phyloP scores from a whole-genome alignment of 805 yeast genomes.

The Candida sonorensis region DNA sequence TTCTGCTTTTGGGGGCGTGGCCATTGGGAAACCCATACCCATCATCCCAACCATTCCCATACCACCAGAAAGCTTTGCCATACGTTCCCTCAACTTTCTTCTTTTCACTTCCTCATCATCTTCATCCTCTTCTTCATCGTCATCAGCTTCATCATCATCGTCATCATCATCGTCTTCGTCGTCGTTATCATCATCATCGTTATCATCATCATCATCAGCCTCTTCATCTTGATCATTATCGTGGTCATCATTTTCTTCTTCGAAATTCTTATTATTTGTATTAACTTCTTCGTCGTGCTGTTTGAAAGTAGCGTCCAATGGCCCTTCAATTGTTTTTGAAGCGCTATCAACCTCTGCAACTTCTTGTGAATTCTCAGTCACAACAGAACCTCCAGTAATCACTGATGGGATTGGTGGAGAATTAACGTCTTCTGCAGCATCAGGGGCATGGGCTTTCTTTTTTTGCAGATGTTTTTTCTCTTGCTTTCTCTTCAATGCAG shows the following conservation, averaged over 20 bases:
- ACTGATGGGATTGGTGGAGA: constrained; percentile 1
- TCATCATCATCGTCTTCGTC: constrained; percentile 30
- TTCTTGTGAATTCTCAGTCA: constrained; percentile 1
- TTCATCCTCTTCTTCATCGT: constrained; percentile 49
- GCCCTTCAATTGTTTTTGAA: too few species aligned
- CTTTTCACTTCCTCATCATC: constrained; percentile 75
- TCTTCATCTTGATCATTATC: constrained; percentile 16
- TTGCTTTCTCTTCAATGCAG: constrained; percentile 45
- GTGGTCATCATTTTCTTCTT: constrained; percentile 14
- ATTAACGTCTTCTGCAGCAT: too few species aligned
- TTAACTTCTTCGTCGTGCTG: constrained; percentile 1
- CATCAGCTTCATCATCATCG: constrained; percentile 43
- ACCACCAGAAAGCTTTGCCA: constrained; percentile 94
- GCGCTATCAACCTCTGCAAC: too few species aligned
- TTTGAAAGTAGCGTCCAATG: too few species aligned
- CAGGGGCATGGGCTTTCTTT: constrained; percentile 13
- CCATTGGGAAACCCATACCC: constrained; percentile 39
- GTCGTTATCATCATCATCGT: constrained; percentile 25
- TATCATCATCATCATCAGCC: constrained; percentile 22
- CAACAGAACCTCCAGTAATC: constrained; percentile 10
- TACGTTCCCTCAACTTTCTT: constrained; percentile 75
- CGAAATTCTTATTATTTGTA: not conserved
- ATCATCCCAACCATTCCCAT: constrained; percentile 73
- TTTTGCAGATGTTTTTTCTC: constrained; percentile 39
- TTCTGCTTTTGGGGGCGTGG: constrained; percentile 14